Evolutionary conservation across 1,284 basidiomycete species (phyloP).

Genomic region (Malassezia furfur): DNA sequence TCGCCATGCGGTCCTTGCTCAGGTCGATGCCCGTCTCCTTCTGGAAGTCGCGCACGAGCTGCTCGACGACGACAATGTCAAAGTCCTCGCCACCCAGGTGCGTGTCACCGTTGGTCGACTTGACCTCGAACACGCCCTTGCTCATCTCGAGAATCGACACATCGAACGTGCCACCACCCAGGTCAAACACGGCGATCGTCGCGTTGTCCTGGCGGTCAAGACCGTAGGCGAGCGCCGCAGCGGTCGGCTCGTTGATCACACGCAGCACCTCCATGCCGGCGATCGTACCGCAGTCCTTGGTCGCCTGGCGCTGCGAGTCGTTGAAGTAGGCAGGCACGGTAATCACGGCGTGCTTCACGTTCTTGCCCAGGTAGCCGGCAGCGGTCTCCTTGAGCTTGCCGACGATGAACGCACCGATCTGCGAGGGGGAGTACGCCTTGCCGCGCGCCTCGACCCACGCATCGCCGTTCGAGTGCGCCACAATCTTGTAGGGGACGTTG

Average conservation of each 20-base stretch:
- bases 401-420: constrained; percentile 70
- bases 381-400: constrained; percentile 94
- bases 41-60: constrained; percentile 86
- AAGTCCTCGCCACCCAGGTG: constrained; percentile 99
- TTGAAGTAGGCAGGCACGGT: constrained; percentile 99
- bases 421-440: constrained; percentile 56
- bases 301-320: constrained; percentile 95
- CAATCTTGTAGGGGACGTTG: constrained; percentile 64
- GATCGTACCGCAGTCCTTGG: constrained; percentile 92
- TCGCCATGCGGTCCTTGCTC: constrained; percentile 81
- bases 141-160: constrained; percentile 98
- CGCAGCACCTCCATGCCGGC: constrained; percentile 93
- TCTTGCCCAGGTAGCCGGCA: constrained; percentile 80
- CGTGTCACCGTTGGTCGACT: constrained; percentile 97
- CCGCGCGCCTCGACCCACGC: constrained; percentile 65
- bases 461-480: constrained; percentile 57
- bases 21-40: constrained; percentile 79
- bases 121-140: constrained; percentile 97
- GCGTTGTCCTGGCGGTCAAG: constrained; percentile 35
- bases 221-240: constrained; percentile 88
- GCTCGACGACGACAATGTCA: constrained; percentile 77
- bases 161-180: constrained; percentile 91
- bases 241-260: constrained; percentile 97
- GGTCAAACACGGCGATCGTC: constrained; percentile 85
- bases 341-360: constrained; percentile 79